These are phyloP conservation scores for Chlamydomonas sphaeroides DNA, from an alignment of 139 green algal species.

Conservation along the genomic window DNA sequence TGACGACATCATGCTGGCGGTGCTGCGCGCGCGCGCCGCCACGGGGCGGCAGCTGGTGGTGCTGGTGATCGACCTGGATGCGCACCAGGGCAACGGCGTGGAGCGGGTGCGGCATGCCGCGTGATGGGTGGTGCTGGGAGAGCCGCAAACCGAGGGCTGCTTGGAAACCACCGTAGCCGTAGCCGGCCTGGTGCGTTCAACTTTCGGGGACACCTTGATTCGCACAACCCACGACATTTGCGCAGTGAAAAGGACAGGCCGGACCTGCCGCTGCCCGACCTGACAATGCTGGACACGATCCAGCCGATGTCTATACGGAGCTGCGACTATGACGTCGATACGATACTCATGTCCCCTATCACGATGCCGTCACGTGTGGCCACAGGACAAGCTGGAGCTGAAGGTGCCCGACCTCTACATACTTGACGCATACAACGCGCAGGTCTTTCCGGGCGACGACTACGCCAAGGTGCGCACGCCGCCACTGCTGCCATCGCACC, in stretches of 20 bases:
- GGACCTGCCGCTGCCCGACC: too few relatives aligned
- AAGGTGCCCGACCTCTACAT: conserved; percentile 47
- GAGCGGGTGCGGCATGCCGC: conserved; percentile 18
- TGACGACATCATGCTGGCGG: conserved; percentile 69
- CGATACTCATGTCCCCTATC: too few relatives aligned
- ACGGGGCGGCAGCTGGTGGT: conserved; percentile 6
- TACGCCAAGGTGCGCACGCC: conserved; percentile 4
- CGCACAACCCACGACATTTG: neutral
- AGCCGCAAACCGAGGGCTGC: neutral
- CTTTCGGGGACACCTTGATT: neutral
- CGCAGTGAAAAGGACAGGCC: too few relatives aligned
- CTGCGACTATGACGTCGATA: too few relatives aligned
- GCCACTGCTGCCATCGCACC: too few relatives aligned
- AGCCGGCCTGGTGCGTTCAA: too few relatives aligned
- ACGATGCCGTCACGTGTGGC: neutral
- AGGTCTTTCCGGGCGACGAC: conserved; percentile 24
- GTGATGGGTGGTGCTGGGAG: too few relatives aligned
- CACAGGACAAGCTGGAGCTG: conserved; percentile 35
- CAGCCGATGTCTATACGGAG: too few relatives aligned
- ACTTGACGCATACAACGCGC: conserved; percentile 44
- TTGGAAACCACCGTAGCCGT: too few relatives aligned
- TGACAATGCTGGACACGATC: too few relatives aligned
- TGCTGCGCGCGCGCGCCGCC: conserved; percentile 38
- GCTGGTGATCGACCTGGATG: conserved; percentile 82
- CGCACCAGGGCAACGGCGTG: conserved; percentile 70